Evolutionary conservation across 1,139 yeast species (phyloP), one percentile per base, ranked within the genome.

Genomic region (Diutina neorugosa): DNA sequence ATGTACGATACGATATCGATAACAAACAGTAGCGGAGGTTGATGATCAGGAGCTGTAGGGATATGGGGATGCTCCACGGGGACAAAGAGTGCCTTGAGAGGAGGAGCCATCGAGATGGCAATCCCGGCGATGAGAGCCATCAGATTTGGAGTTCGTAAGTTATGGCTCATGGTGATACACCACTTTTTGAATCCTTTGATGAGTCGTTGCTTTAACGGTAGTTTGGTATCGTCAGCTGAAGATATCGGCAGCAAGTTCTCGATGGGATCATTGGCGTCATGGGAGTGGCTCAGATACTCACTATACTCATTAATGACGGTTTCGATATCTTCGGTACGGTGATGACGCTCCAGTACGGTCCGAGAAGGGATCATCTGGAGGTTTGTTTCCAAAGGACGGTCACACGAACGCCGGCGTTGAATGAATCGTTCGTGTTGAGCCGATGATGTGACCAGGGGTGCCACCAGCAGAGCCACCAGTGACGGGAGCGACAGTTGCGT

Each of bases 21-120:
- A 11, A 90, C 56, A 60, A 91, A 91, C 27, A 90, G 86, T 51
- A 91, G 71, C 54, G 1, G 74, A 77, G 1, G 78, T 74, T 5
- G 71, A 64, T 52, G 67, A 59, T 47, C 54, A 53, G 65, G 65
- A 2, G 53, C 55, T 2, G 66, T 55, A 47, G 58, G 58, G 53
- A 59, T 58, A 53, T 53, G 16, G 48, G 58, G 57, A 2, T 43
- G 21, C 1, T 61, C 55, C 27, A 46, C 50, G 7, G 57, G 53
- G 5, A 86, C 89, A 64, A 91, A 91, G 37, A 90, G 72, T 0
- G 94, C 88, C 61, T 86, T 85, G 14, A 89, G 72, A 72, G 96
- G 91, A 1, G 96, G 96, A 14, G 93, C 75, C 86, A 91, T 86
- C 16, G 94, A 81, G 23, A 87, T 71, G 2, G 76, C 70, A 52